Evolutionary conservation across 768 basidiomycete genomes (phyloP).

Genomic region (Gymnopilus junonius): DNA sequence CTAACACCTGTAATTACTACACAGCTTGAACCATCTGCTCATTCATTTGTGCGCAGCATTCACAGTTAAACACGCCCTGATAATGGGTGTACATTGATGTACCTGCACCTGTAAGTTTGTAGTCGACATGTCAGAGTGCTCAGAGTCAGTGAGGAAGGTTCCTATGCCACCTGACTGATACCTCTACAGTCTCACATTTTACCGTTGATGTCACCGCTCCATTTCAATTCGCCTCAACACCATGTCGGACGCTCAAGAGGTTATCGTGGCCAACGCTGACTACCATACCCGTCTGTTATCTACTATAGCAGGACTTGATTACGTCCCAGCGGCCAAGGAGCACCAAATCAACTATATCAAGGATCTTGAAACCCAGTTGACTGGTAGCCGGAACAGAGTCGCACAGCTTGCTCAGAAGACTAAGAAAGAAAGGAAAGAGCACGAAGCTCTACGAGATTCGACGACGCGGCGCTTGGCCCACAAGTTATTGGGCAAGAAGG

Average conservation of each 20-base stretch:
- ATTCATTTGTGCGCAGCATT: no score
- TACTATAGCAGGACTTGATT: conserved; percentile 41
- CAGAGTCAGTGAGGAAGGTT: neutral
- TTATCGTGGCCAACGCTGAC: conserved; percentile 39
- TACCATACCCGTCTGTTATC: conserved; percentile 42
- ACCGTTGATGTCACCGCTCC: conserved; percentile 6
- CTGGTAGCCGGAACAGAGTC: conserved; percentile 27
- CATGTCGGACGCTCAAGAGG: conserved; percentile 34
- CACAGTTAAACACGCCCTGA: no score
- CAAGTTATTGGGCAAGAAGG: conserved; percentile 44
- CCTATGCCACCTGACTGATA: conserved; percentile 7
- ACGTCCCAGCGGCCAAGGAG: conserved; percentile 40
- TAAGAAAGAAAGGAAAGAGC: conserved; percentile 49
- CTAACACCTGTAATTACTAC: neutral
- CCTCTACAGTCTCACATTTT: conserved; percentile 14
- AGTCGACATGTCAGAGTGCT: no score
- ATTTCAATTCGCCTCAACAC: neutral
- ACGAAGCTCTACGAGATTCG: conserved; percentile 44
- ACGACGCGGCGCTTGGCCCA: conserved; percentile 42
- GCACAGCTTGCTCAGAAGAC: conserved; percentile 38
- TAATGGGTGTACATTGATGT: no score
- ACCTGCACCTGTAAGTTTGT: no score
- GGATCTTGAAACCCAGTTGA: conserved; percentile 36
- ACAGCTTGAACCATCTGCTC: no score
- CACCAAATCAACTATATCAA: conserved; percentile 40